Evolutionary conservation across 805 yeast genomes (phyloP).

Genomic region (Torulaspora franciscae): DNA sequence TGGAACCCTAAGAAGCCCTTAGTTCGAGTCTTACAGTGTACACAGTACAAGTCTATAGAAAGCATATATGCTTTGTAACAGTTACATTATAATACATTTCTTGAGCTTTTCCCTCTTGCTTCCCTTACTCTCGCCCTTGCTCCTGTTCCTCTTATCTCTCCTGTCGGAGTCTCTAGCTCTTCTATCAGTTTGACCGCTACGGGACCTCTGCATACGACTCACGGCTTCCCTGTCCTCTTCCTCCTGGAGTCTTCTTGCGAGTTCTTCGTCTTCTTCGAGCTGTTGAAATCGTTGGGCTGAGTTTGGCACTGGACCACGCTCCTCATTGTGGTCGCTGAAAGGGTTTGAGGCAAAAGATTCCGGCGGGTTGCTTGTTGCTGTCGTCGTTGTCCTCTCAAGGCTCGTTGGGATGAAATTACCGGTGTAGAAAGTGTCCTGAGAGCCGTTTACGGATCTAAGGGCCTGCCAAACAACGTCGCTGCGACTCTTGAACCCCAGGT

Average conservation of each 20-base stretch:
- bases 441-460: conserved; percentile 60
- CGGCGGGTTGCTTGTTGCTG: conserved; percentile 6
- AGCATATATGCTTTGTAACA: neutral
- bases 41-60: neutral
- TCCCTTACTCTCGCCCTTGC: conserved; percentile 3
- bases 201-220: conserved; percentile 39
- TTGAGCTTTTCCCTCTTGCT: conserved; percentile 13
- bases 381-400: conserved; percentile 13
- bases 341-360: conserved; percentile 22
- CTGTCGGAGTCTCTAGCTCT: conserved; percentile 3
- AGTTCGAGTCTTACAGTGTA: neutral
- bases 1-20: conserved; percentile 5
- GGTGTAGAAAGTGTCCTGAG: conserved; percentile 61
- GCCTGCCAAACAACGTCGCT: conserved; percentile 76
- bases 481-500: conserved; percentile 52
- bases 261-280: conserved; percentile 39
- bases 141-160: conserved; percentile 8
- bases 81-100: conserved; percentile 15
- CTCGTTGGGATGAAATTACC: conserved; percentile 55
- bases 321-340: conserved; percentile 19
- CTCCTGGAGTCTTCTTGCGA: conserved; percentile 47
- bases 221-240: conserved; percentile 55
- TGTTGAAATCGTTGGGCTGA: conserved; percentile 10
- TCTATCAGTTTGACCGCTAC: conserved; percentile 10
- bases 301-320: conserved; percentile 3